Evolutionary conservation across 108 stramenopile genomes (phyloP).

Genomic region (Skeletonema grethae): DNA sequence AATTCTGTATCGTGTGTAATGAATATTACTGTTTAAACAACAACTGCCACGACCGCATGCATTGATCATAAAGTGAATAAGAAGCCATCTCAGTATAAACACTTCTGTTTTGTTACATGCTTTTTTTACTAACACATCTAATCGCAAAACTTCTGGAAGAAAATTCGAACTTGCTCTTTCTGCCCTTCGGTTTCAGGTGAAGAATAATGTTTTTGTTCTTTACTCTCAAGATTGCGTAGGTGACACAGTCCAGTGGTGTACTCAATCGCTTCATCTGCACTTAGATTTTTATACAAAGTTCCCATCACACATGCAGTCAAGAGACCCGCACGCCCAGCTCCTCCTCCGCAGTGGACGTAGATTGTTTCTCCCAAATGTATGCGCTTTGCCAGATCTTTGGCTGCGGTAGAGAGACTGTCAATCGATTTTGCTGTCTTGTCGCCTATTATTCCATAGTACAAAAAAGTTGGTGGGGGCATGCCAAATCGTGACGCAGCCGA

Average conservation of each 20-base stretch:
- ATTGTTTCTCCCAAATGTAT: constrained; percentile 23
- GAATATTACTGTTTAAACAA: constrained; percentile 9
- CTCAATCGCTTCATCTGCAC: constrained; percentile 12
- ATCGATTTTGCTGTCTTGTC: constrained; percentile 11
- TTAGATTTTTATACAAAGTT: constrained; percentile 7
- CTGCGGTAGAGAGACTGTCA: constrained; percentile 5
- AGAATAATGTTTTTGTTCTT: not conserved
- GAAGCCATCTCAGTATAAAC: too few species aligned
- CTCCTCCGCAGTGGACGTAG: constrained; percentile 34
- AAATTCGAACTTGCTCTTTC: constrained; percentile 20
- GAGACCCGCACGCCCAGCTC: constrained; percentile 20
- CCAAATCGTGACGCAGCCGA: not conserved
- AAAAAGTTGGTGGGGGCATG: constrained; percentile 12
- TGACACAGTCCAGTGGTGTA: constrained; percentile 9
- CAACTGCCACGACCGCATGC: constrained; percentile 1
- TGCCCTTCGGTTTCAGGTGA: constrained; percentile 32
- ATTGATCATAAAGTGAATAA: not conserved
- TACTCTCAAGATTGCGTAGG: constrained; percentile 5
- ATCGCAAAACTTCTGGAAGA: constrained; percentile 6
- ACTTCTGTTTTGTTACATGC: too few species aligned
- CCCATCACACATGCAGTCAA: constrained; percentile 22
- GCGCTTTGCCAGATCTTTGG: constrained; percentile 14
- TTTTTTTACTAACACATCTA: too few species aligned
- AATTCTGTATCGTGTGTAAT: constrained; percentile 12
- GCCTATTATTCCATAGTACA: constrained; percentile 27